These are phyloP conservation scores for Closterium sp. DNA, from an alignment of 139 green algal genomes.

Conservation along the genomic window DNA sequence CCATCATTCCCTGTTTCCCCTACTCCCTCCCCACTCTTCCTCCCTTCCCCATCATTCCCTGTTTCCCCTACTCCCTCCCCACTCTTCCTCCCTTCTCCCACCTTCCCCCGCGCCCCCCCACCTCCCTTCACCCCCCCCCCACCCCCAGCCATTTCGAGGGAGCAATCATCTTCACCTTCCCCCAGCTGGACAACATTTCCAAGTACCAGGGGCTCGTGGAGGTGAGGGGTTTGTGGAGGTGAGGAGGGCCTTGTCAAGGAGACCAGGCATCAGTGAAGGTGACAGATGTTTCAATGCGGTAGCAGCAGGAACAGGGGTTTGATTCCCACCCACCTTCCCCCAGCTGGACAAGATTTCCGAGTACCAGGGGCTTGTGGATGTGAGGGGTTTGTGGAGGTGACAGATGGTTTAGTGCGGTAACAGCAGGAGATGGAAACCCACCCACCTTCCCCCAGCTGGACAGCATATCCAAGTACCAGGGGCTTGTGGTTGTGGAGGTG, in stretches of 20 bases:
- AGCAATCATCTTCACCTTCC: constrained; percentile 32
- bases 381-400: not conserved
- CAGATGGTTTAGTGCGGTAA: too few species aligned
- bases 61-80: too few species aligned
- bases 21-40: too few species aligned
- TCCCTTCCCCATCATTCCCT: too few species aligned
- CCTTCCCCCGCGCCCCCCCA: too few species aligned
- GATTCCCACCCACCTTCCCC: constrained; percentile 14
- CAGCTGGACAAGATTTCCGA: constrained; percentile 10
- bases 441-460: constrained; percentile 31
- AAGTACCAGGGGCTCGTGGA: constrained; percentile 36
- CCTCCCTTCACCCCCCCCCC: too few species aligned
- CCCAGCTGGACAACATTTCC: constrained; percentile 14
- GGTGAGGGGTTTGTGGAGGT: not conserved
- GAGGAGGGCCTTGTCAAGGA: not conserved
- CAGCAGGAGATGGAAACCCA: too few species aligned
- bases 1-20: too few species aligned
- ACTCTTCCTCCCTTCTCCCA: too few species aligned
- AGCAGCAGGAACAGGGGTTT: too few species aligned
- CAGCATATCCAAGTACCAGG: constrained; percentile 10
- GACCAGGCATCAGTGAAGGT: too few species aligned
- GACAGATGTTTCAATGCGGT: too few species aligned
- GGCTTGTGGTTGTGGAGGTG: not conserved
- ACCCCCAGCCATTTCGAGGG: constrained; percentile 29
- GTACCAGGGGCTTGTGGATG: constrained; percentile 42